phyloP scores from a whole-genome alignment of 192 early-diverging fungal genomes.

The Linnemannia elongata region DNA sequence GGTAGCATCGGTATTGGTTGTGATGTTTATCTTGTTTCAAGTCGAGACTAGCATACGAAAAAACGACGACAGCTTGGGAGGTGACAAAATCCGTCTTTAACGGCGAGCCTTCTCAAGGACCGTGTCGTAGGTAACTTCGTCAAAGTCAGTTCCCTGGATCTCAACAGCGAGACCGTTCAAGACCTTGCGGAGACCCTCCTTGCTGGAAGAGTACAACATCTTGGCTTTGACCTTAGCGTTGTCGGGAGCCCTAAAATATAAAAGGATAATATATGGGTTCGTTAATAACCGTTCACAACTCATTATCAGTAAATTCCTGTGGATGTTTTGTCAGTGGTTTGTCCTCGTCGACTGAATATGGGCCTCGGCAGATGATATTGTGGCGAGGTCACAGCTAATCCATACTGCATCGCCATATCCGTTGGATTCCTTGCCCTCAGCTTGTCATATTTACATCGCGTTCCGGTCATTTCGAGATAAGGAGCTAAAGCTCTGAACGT shows the following conservation, averaged over 20 bases:
- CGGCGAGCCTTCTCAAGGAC: slow-evolving; percentile 74
- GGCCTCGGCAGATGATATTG: too few relatives aligned
- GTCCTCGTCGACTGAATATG: too few relatives aligned
- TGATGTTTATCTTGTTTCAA: background rate
- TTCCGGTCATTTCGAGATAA: background rate
- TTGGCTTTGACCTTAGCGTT: slow-evolving; percentile 79
- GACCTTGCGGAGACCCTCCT: slow-evolving; percentile 80
- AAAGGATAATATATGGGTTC: background rate
- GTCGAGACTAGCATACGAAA: background rate
- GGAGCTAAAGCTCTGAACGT: slow-evolving; percentile 15
- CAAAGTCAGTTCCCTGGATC: slow-evolving; percentile 88
- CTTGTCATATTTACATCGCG: background rate
- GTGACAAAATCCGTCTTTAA: slow-evolving; percentile 5
- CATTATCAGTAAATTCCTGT: background rate
- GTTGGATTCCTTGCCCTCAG: background rate
- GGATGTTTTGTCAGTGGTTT: background rate
- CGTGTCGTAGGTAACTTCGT: slow-evolving; percentile 78
- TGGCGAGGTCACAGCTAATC: too few relatives aligned
- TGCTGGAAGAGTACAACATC: slow-evolving; percentile 94
- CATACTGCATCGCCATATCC: too few relatives aligned
- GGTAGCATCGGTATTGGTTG: slow-evolving; percentile 8
- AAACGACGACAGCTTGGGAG: slow-evolving; percentile 3
- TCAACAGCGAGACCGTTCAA: slow-evolving; percentile 81
- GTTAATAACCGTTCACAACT: background rate
- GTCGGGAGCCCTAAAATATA: slow-evolving; percentile 78